Conservation (phyloP, 495 filamentous ascomycete species). For the Chlorociboria aeruginascens region DNA sequence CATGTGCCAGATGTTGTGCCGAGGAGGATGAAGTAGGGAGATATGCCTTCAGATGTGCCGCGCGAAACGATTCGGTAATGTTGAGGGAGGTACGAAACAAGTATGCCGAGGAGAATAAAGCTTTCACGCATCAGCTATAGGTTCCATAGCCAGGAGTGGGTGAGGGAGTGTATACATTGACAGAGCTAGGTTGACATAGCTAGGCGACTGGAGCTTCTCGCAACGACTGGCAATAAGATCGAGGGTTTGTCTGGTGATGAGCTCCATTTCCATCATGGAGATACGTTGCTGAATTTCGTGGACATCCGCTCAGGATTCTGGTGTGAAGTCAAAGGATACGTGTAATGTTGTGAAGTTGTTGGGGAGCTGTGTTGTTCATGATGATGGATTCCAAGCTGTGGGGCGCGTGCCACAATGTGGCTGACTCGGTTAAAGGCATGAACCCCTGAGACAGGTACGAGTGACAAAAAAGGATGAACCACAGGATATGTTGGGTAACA, state of each 20-base stretch:
- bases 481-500: too few species aligned
- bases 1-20: constrained; percentile 81
- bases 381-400: too few species aligned
- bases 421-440: too few species aligned
- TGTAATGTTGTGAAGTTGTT: too few species aligned
- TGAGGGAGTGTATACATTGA: constrained; percentile 9
- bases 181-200: constrained; percentile 47
- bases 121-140: constrained; percentile 28
- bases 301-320: neutral
- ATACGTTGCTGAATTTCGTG: neutral
- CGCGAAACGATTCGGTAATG: constrained; percentile 81
- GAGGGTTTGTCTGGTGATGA: neutral
- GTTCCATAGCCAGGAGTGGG: neutral
- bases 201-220: constrained; percentile 38
- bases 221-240: constrained; percentile 22
- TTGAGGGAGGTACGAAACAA: constrained; percentile 90
- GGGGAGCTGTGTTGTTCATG: too few species aligned
- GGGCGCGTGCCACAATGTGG: too few species aligned
- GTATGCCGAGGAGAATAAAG: constrained; percentile 78
- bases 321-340: neutral
- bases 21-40: constrained; percentile 84
- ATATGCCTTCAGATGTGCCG: constrained; percentile 88
- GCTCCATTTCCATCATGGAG: constrained; percentile 6
- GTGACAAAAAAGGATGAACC: too few species aligned
- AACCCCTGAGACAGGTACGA: too few species aligned